Percentiles rank a stretch among this genome's conserved stretches.
These are phyloP conservation scores for Fusarium caatingaense DNA, from an alignment of 2,329 filamentous ascomycete genomes.

Conservation along the genomic window DNA sequence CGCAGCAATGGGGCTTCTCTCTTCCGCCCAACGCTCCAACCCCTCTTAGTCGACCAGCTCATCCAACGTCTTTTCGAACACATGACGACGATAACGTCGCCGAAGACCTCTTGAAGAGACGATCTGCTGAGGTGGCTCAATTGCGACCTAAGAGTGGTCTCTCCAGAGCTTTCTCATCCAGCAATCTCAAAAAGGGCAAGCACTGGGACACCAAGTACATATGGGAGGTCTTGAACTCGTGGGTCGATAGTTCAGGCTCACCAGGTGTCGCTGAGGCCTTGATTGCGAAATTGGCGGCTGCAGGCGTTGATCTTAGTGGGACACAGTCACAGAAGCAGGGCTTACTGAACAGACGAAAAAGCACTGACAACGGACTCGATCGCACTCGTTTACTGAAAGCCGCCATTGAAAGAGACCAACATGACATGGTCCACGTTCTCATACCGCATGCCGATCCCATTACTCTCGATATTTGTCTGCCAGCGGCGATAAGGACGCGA, in stretches of 20 bases:
- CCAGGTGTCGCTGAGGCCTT: conserved; percentile 68
- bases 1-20: conserved; percentile 61
- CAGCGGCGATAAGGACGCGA: conserved; percentile 59
- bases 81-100: conserved; percentile 63
- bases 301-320: conserved; percentile 64
- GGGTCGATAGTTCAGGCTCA: conserved; percentile 61
- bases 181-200: conserved; percentile 59
- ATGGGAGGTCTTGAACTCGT: conserved; percentile 62
- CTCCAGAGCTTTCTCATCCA: conserved; percentile 53
- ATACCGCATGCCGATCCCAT: conserved; percentile 64
- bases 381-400: conserved; percentile 63
- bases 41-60: conserved; percentile 56
- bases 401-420: conserved; percentile 62
- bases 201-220: conserved; percentile 65
- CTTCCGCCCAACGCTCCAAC: conserved; percentile 54
- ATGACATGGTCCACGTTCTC: conserved; percentile 66
- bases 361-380: conserved; percentile 60
- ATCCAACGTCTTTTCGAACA: conserved; percentile 57
- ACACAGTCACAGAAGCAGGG: conserved; percentile 60
- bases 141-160: conserved; percentile 55
- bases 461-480: conserved; percentile 62
- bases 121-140: conserved; percentile 52
- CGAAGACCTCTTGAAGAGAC: conserved; percentile 65
- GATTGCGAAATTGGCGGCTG: conserved; percentile 60
- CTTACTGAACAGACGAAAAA: conserved; percentile 61